phyloP scores from a whole-genome alignment of 352 stramenopile species.

The Globisporangium carolinianum region DNA sequence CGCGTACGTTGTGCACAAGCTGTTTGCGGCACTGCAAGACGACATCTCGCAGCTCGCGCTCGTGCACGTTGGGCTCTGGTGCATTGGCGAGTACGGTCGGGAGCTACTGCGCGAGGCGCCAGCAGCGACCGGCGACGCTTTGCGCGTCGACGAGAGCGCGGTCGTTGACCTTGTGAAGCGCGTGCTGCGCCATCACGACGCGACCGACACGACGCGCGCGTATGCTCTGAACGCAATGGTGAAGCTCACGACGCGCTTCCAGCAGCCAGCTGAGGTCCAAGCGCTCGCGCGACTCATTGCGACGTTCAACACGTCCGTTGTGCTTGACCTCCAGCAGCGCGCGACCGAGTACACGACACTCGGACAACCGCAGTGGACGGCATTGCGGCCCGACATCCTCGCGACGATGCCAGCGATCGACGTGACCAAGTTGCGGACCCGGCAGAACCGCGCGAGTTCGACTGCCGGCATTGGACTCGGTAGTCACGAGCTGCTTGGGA shows the following conservation, averaged over 20 bases:
- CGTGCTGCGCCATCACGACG: slow-evolving; percentile 77
- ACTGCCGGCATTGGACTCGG: slow-evolving; percentile 12
- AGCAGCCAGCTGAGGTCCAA: slow-evolving; percentile 47
- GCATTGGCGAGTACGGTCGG: slow-evolving; percentile 96
- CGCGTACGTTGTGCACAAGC: slow-evolving; percentile 95
- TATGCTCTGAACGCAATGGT: slow-evolving; percentile 89
- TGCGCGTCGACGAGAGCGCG: slow-evolving; percentile 43
- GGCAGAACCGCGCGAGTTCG: slow-evolving; percentile 43
- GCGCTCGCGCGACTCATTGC: slow-evolving; percentile 85
- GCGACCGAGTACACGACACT: slow-evolving; percentile 94
- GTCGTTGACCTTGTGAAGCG: slow-evolving; percentile 72
- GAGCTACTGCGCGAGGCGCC: slow-evolving; percentile 71
- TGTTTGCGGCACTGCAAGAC: slow-evolving; percentile 94
- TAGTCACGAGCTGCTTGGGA: slow-evolving; percentile 62
- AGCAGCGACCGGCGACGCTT: slow-evolving; percentile 38
- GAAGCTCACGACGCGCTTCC: slow-evolving; percentile 94
- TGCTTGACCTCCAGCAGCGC: slow-evolving; percentile 96
- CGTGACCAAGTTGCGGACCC: slow-evolving; percentile 63
- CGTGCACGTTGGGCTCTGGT: slow-evolving; percentile 98
- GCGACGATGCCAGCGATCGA: slow-evolving; percentile 94
- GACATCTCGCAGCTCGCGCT: slow-evolving; percentile 94
- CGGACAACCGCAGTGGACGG: slow-evolving; percentile 65
- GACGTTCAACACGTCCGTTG: slow-evolving; percentile 88
- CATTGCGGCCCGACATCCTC: slow-evolving; percentile 84
- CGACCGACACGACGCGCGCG: slow-evolving; percentile 74